Evolutionary conservation across 2,329 filamentous ascomycete genomes (phyloP).

Genomic region (Apiospora arundinis): DNA sequence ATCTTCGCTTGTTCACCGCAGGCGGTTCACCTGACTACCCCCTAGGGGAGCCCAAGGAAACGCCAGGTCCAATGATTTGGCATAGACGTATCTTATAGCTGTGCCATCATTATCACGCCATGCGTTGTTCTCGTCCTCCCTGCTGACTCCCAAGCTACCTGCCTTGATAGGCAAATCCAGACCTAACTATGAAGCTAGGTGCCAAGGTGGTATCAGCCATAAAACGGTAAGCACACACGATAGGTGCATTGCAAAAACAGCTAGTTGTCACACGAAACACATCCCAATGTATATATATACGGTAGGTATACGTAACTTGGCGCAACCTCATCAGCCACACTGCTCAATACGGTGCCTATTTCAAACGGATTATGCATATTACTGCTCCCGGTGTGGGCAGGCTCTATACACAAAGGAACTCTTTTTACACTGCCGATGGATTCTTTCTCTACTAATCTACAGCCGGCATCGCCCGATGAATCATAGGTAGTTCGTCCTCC

Average conservation of each 20-base stretch:
- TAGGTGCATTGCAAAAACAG: neutral
- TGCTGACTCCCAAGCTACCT: neutral
- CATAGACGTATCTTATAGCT: constrained; percentile 9
- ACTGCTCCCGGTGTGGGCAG: neutral
- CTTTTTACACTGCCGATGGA: constrained; percentile 12
- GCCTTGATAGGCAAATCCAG: neutral
- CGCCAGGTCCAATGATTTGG: neutral
- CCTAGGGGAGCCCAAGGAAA: neutral
- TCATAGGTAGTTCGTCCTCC: neutral
- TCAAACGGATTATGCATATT: constrained; percentile 16
- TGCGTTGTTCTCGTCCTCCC: neutral
- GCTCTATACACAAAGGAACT: constrained; percentile 15
- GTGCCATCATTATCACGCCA: constrained; percentile 12
- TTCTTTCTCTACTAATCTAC: constrained; percentile 20
- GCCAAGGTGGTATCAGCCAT: neutral
- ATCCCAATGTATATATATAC: no score
- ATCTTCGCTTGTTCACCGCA: constrained; percentile 4
- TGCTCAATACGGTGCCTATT: neutral
- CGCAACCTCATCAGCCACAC: neutral
- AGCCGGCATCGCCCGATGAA: neutral
- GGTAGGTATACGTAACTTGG: neutral
- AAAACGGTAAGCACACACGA: neutral
- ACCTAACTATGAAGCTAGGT: neutral
- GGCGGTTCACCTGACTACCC: constrained; percentile 13
- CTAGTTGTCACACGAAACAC: neutral